These are phyloP conservation scores for Amoeboaphelidium occidentale DNA, from an alignment of 371 early-diverging fungal species.

Conservation along the genomic window DNA sequence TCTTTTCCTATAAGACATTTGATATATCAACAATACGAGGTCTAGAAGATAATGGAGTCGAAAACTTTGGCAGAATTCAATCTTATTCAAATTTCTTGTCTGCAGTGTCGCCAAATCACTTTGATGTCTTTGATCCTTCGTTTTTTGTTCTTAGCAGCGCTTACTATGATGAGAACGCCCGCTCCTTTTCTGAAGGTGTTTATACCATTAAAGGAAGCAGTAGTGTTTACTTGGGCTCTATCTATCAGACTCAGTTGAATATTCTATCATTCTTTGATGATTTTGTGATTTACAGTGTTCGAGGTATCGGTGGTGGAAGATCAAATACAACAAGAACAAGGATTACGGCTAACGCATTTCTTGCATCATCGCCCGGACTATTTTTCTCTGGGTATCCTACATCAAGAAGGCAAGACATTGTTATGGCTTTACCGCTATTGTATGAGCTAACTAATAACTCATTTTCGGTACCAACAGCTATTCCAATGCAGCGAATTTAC, in stretches of 20 bases:
- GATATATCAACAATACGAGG: not conserved
- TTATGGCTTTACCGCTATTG: conserved; percentile 3
- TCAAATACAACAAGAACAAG: not conserved
- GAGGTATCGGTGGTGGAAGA: not conserved
- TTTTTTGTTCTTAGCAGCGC: not conserved
- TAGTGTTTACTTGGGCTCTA: conserved; percentile 3
- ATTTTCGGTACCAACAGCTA: conserved; percentile 1
- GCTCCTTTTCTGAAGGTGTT: conserved; percentile 3
- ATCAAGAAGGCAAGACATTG: conserved; percentile 1
- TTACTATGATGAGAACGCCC: not conserved
- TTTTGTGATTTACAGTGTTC: conserved; percentile 1
- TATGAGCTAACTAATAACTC: not conserved
- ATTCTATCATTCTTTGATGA: too few species aligned
- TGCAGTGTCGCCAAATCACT: conserved; percentile 6
- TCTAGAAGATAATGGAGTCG: not conserved
- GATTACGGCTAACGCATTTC: not conserved
- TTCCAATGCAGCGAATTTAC: conserved; percentile 4
- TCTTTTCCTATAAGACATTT: not conserved
- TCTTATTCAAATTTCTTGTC: not conserved
- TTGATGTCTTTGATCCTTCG: conserved; percentile 1
- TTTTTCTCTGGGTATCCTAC: not conserved
- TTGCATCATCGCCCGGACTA: not conserved
- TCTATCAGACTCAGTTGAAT: too few species aligned
- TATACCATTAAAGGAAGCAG: conserved; percentile 5
- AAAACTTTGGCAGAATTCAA: conserved; percentile 6